Evolutionary conservation across 2,329 filamentous ascomycete species (phyloP), one percentile per base, ranked within the genome.

Genomic region (Penicillium oxalicum): DNA sequence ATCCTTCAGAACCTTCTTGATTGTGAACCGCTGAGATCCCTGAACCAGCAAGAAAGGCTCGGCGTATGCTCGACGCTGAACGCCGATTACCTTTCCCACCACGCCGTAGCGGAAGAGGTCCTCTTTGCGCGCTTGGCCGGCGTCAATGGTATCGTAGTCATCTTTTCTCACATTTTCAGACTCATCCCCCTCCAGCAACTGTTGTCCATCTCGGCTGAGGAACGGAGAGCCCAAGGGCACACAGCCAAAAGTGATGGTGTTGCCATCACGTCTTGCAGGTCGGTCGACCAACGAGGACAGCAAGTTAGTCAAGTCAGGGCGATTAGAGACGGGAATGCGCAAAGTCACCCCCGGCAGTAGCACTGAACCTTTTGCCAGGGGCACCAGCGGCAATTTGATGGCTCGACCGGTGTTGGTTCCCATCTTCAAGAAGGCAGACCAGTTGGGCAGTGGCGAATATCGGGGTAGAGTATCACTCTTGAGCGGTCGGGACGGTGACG

Each of bases 1-100:
- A 56, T 95, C 88, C 64, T 88, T 84, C 34, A 81, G 78, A 41
- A 93, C 71, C 61, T 82, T 84, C 44, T 89, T 85, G 33, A 96
- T 72, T 53, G 81, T 80, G 54, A 96, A 84, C 36, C 93, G 80
- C 54, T 84, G 79, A 13, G 88, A 77, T 12, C 93, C 93, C 67
- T 97, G 90, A 2, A 98, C 89, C 4, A 95, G 78, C 45, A 98
- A 71, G 49, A 84, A 84, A 61, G 95, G 84, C 64, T 96, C 87
- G 28, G 83, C 81, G 9, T 83, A 82, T 40, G 83, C 82, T 48
- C 83, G 80, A 27, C 87, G 87, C 67, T 91, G 87, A 40, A 91
- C 83, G 44, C 85, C 86, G 49, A 84, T 80, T 57, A 91, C 87
- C 71, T 84, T 88, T 32, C 85, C 87, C 26, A 90, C 79, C 4